These are phyloP conservation scores for Plasmodium knowlesi DNA, from an alignment of 169 alveolate genomes.

Conservation along the genomic window DNA sequence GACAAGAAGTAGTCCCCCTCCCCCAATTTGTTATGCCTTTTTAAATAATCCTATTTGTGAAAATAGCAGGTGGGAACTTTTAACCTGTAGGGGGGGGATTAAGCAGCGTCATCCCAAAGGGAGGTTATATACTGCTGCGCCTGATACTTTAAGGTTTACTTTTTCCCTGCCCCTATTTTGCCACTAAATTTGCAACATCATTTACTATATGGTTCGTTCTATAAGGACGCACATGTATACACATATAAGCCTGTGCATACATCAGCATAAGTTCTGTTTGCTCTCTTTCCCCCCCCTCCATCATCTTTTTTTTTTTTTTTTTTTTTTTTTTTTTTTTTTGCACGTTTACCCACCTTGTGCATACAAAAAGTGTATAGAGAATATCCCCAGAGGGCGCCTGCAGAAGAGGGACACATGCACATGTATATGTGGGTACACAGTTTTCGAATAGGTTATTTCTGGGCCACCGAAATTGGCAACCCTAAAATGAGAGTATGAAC, in stretches of 20 bases:
- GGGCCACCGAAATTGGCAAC: background rate
- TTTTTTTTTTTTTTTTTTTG: background rate
- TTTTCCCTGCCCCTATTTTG: background rate
- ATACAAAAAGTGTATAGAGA: background rate
- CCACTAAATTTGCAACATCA: background rate
- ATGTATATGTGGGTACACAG: background rate
- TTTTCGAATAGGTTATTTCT: background rate
- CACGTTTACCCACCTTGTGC: background rate
- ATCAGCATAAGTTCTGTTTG: background rate
- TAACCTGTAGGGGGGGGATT: background rate
- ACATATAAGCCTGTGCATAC: background rate
- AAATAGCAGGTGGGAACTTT: background rate
- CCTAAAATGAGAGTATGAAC: background rate
- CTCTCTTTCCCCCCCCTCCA: too few relatives aligned
- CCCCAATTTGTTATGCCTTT: background rate
- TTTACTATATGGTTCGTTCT: background rate
- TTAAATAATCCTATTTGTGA: background rate
- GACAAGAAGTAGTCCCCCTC: background rate
- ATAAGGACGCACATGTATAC: background rate
- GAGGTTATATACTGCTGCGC: background rate
- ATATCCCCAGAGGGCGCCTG: background rate
- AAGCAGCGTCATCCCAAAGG: background rate
- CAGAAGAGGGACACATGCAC: background rate
- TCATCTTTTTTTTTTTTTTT: too few relatives aligned
- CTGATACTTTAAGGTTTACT: background rate